Percentiles rank a stretch among this genome's conserved stretches.
Evolutionary conservation across 495 filamentous ascomycete species (phyloP).

Genomic region (Recurvomyces mirabilis): DNA sequence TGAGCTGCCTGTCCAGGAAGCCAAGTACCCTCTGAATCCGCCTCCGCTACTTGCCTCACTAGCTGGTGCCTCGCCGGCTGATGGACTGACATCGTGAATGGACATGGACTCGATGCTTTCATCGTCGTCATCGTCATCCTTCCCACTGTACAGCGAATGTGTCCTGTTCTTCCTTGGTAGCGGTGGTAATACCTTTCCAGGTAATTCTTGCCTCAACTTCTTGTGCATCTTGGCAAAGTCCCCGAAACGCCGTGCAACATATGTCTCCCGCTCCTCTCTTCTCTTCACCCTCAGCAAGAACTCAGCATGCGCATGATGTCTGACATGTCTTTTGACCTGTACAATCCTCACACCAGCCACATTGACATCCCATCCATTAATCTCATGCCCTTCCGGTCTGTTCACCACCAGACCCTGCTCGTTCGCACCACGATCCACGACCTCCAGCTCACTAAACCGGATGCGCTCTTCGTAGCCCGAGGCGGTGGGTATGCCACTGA

Average conservation of each 20-base stretch:
- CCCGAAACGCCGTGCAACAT: slow-evolving; percentile 76
- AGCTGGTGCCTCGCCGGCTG: neutral
- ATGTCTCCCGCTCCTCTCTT: slow-evolving; percentile 56
- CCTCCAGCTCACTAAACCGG: slow-evolving; percentile 89
- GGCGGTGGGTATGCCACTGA: slow-evolving; percentile 87
- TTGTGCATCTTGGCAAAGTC: slow-evolving; percentile 76
- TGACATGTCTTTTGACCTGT: slow-evolving; percentile 70
- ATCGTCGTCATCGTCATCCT: slow-evolving; percentile 59
- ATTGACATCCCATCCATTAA: slow-evolving; percentile 96
- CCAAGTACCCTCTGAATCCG: slow-evolving; percentile 32
- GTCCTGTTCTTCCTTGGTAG: slow-evolving; percentile 85
- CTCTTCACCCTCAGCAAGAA: slow-evolving; percentile 77
- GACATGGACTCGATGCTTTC: slow-evolving; percentile 61
- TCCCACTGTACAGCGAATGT: slow-evolving; percentile 37
- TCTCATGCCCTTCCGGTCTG: slow-evolving; percentile 76
- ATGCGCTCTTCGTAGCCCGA: slow-evolving; percentile 97
- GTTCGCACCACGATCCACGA: slow-evolving; percentile 85
- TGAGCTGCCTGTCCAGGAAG: slow-evolving; percentile 16
- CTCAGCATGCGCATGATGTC: slow-evolving; percentile 89
- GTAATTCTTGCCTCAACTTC: slow-evolving; percentile 69
- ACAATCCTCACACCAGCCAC: slow-evolving; percentile 79
- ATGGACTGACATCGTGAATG: slow-evolving; percentile 1
- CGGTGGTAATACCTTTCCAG: slow-evolving; percentile 78
- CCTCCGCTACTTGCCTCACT: neutral
- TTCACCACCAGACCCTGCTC: slow-evolving; percentile 77